These are phyloP conservation scores for Rubia yunnanensis DNA, from an alignment of 257 asterid species.

Conservation along the genomic window DNA sequence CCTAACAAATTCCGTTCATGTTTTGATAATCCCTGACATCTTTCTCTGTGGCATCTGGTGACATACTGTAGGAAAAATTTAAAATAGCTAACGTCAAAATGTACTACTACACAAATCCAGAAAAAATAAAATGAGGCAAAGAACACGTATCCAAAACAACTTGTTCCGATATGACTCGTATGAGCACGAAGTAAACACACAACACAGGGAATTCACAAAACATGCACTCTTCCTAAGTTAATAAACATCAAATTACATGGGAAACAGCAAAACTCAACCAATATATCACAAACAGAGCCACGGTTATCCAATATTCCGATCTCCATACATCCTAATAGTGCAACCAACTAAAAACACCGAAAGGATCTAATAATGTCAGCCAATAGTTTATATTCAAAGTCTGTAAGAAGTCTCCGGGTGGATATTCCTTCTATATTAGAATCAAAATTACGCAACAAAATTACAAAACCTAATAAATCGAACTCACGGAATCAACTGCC, in stretches of 20 bases:
- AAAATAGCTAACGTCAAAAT: background rate
- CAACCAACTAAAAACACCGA: background rate
- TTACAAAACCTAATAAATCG: background rate
- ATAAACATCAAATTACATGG: background rate
- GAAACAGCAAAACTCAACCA: background rate
- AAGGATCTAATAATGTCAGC: background rate
- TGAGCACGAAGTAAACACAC: background rate
- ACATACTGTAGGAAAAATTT: constrained; percentile 30
- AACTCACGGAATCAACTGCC: background rate
- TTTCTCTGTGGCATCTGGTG: constrained; percentile 73
- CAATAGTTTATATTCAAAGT: background rate
- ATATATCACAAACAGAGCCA: background rate
- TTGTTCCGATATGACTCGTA: background rate
- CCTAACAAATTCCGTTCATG: too few relatives aligned
- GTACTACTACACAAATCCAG: background rate
- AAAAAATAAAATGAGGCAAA: background rate
- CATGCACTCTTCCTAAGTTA: background rate
- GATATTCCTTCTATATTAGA: too few relatives aligned
- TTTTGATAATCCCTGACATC: constrained; percentile 69
- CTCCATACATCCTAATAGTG: too few relatives aligned
- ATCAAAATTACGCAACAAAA: background rate
- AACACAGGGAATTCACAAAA: background rate
- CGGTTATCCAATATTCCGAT: background rate
- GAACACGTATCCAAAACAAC: background rate
- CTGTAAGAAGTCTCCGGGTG: background rate